Evolutionary conservation across 345 rosid genomes (phyloP).

Genomic region (Populus euphratica): DNA sequence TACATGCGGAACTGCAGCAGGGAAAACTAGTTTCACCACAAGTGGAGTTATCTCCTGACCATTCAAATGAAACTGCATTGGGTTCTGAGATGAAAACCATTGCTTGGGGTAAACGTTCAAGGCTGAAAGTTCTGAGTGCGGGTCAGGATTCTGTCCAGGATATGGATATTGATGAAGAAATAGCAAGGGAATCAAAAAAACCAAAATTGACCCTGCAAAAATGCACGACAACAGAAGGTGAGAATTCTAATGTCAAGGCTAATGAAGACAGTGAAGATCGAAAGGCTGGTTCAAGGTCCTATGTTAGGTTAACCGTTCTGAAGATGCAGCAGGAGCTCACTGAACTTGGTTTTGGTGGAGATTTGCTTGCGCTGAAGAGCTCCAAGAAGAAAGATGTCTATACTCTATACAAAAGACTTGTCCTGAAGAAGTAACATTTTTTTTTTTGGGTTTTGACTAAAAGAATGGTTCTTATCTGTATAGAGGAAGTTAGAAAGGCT

Average conservation of each 20-base stretch:
- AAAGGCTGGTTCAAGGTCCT: slow-evolving; percentile 18
- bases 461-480: not conserved
- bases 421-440: slow-evolving; percentile 24
- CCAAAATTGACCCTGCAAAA: slow-evolving; percentile 21
- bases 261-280: not conserved
- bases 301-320: slow-evolving; percentile 32
- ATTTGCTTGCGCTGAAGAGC: slow-evolving; percentile 35
- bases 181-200: slow-evolving; percentile 17
- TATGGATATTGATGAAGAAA: slow-evolving; percentile 17
- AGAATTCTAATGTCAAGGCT: not conserved
- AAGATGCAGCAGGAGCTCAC: slow-evolving; percentile 37
- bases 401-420: slow-evolving; percentile 30
- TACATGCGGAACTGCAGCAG: not conserved
- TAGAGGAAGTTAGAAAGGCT: not conserved
- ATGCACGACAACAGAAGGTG: slow-evolving; percentile 29
- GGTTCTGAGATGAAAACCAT: not conserved
- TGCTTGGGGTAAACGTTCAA: slow-evolving; percentile 33
- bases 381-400: slow-evolving; percentile 42
- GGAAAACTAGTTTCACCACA: not conserved
- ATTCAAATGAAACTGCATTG: not conserved
- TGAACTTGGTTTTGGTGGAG: slow-evolving; percentile 35
- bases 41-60: not conserved
- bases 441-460: not conserved
- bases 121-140: slow-evolving; percentile 21
- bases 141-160: slow-evolving; percentile 18